phyloP scores from a whole-genome alignment of 192 early-diverging fungal genomes.

The Gryganskiella cystojenkinii region DNA sequence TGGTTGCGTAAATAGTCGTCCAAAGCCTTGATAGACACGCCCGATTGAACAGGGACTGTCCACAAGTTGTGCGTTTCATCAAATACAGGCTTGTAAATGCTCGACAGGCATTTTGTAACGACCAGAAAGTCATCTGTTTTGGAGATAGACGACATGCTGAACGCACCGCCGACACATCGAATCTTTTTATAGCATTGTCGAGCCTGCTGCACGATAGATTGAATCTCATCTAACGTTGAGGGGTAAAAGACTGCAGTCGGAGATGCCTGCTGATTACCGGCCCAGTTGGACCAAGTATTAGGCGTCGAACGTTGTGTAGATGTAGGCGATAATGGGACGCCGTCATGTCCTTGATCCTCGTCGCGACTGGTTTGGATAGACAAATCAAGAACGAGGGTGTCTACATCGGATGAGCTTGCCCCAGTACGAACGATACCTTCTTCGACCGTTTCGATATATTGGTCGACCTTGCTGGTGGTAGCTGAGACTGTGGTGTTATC shows the following conservation, averaged over 20 bases:
- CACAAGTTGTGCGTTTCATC: conserved; percentile 4
- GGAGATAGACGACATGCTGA: conserved; percentile 11
- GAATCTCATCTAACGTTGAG: conserved; percentile 20
- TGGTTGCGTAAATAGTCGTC: conserved; percentile 24
- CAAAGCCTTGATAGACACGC: conserved; percentile 17
- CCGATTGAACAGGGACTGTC: conserved; percentile 28
- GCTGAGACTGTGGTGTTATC: conserved; percentile 2
- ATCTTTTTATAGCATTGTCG: conserved; percentile 17
- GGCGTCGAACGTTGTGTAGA: not conserved
- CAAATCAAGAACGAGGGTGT: conserved; percentile 7
- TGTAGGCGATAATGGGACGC: not conserved
- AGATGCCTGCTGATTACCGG: conserved; percentile 13
- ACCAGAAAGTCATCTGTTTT: conserved; percentile 36
- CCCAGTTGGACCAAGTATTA: conserved; percentile 34
- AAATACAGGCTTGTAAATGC: conserved; percentile 8
- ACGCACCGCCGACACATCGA: conserved; percentile 33
- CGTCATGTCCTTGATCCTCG: not conserved
- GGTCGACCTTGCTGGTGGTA: conserved; percentile 6
- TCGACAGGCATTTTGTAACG: conserved; percentile 12
- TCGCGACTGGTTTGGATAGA: not conserved
- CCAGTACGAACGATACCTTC: not conserved
- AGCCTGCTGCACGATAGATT: conserved; percentile 21
- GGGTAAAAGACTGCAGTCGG: conserved; percentile 25
- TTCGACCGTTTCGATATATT: not conserved
- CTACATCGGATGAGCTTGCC: not conserved